Percentiles rank a stretch among this genome's conserved stretches.
phyloP scores from a whole-genome alignment of 106 monocot species.

The Phalaenopsis aphrodite region DNA sequence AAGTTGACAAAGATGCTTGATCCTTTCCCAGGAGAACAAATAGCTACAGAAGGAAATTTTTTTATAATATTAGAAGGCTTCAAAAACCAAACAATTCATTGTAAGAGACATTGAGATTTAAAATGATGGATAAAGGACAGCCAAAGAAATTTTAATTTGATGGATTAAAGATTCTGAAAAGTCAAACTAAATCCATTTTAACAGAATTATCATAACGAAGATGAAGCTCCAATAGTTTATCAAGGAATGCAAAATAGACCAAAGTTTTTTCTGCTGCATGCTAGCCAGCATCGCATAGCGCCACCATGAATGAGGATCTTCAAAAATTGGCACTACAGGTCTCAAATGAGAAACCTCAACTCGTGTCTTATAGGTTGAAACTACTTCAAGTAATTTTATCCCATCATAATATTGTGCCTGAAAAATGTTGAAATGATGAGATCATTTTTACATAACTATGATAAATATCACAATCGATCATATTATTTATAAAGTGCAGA shows the following conservation, averaged over 20 bases:
- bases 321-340: conserved; percentile 53
- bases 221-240: not conserved
- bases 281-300: conserved; percentile 80
- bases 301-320: conserved; percentile 87
- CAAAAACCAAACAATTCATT: not conserved
- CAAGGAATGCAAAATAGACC: conserved; percentile 28
- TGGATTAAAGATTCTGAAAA: not conserved
- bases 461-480: not conserved
- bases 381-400: conserved; percentile 73
- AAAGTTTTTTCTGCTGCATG: conserved; percentile 84
- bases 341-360: conserved; percentile 90
- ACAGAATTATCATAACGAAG: not conserved
- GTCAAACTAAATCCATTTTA: not conserved
- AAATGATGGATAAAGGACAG: too few species aligned
- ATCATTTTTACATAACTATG: not conserved
- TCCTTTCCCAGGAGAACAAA: conserved; percentile 94
- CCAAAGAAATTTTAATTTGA: not conserved
- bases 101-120: too few species aligned
- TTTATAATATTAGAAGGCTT: not conserved
- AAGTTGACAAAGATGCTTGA: conserved; percentile 85
- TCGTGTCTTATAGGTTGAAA: conserved; percentile 74
- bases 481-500: not conserved
- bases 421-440: conserved; percentile 7
- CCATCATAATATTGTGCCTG: conserved; percentile 98
- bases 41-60: conserved; percentile 26